Base-by-base conservation (phyloP, 805 yeast species). In the Jamesozyma hellenica region DNA sequence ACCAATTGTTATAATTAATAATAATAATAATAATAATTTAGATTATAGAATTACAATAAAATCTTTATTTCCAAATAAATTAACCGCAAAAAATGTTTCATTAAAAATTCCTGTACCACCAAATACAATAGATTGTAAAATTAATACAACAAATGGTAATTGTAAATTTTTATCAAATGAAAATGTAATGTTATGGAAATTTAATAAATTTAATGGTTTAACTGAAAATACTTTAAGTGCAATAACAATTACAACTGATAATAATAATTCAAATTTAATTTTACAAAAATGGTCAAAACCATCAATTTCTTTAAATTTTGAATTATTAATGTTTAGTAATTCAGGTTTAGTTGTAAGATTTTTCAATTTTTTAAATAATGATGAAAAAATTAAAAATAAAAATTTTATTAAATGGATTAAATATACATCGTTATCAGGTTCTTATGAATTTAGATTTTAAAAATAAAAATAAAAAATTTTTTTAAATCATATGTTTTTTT, bases 401-500 rank as follows among this genome's bases (percentile, higher is more conserved):
- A 65, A 71, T 21, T 77, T 94, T 0, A 76, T 83, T 17, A 90
- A 88, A 56, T 86, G 94, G 94, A 94, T 88, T 27, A 75, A 83
- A 50, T 90, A 90, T 56, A 56, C 73, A 13, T 71, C 90, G 1
- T 74, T 71, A 44, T 77, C 90, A 0, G 95, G 95, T 0, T 73
- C 82, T 6, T 87, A 84, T 50, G 96, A 88, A 45, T 70, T 85
- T 9, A 67, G 96, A 40, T 77, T 77, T 46, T 81, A 56, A 60
- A n/a, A n/a, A 11, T n/a, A n/a, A n/a, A n/a, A n/a, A n/a, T n/a
- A n/a, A n/a, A n/a, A n/a, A n/a, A n/a, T n/a, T n/a, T n/a, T n/a
- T n/a, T n/a, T n/a, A n/a, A n/a, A n/a, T n/a, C n/a, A n/a, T n/a
- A n/a, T n/a, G n/a, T n/a, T n/a, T 13, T 33, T 13, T n/a, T n/a